Evolutionary conservation across 176 grass and related monocot species (phyloP).

Genomic region (Oryza brachyantha): DNA sequence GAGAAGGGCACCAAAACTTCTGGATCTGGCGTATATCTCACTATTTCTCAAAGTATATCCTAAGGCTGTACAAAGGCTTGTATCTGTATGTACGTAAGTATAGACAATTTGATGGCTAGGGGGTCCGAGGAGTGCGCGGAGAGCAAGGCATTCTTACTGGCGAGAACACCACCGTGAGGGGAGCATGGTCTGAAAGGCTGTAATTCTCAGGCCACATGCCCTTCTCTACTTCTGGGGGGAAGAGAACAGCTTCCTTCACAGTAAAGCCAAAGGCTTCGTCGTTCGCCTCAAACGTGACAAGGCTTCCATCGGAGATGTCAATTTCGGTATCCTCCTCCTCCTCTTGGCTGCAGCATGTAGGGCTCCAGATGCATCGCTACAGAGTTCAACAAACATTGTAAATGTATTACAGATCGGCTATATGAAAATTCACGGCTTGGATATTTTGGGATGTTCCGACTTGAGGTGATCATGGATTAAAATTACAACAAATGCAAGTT

Average conservation of each 20-base stretch:
- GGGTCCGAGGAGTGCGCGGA: constrained; percentile 11
- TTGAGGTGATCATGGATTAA: neutral
- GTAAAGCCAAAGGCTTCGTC: constrained; percentile 61
- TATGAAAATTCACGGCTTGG: neutral
- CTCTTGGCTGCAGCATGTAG: constrained; percentile 36
- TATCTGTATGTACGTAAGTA: constrained; percentile 4
- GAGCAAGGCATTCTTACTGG: constrained; percentile 61
- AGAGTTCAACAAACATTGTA: constrained; percentile 24
- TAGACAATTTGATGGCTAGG: constrained; percentile 17
- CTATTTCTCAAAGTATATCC: constrained; percentile 15
- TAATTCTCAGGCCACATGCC: constrained; percentile 90
- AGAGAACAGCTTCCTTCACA: constrained; percentile 85
- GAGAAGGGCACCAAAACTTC: constrained; percentile 1
- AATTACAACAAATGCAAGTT: neutral
- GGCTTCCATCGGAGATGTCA: constrained; percentile 4
- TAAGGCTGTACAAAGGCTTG: constrained; percentile 30
- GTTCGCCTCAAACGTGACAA: constrained; percentile 7
- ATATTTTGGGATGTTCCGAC: neutral
- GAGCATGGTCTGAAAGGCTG: constrained; percentile 87
- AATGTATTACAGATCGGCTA: neutral
- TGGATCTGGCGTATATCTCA: constrained; percentile 8
- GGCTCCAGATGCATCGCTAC: constrained; percentile 61
- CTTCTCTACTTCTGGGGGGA: constrained; percentile 82
- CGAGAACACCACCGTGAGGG: constrained; percentile 81
- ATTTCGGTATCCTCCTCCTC: constrained; percentile 38